Evolutionary conservation across 2,329 filamentous ascomycete species (phyloP), one percentile per base, ranked within the genome.

Genomic region (Pseudohalonectria lignicola): DNA sequence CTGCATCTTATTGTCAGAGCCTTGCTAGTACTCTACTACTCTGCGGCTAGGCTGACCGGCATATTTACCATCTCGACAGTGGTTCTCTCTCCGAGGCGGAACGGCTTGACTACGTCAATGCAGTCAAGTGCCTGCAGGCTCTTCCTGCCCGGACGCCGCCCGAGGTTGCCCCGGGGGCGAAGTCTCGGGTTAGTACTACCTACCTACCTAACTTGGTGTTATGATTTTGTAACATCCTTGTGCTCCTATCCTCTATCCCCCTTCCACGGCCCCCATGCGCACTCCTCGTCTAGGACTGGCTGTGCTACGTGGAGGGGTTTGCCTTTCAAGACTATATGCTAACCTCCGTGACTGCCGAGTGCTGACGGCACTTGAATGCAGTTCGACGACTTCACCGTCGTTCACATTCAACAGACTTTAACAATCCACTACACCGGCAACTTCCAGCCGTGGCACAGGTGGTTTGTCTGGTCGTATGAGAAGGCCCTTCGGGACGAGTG

Each of bases 391-490:
- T 46, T 46, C 31, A 34, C 34, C 16, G 42, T 40, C 7, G 31
- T 26, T 1, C 45, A 46, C 28, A 45, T 46, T 37, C 39, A 46
- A 26, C 41, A 45, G 37, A 46, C 45, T 10, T 33, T 45, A 15
- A 31, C 20, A 8, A 45, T 45, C 21, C 43, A 47, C 37, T 41
- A 40, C 37, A 43, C 47, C 31, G 53, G 53, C 19, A 50, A 51
- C 36, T 60, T 61, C 41, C 46, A 60, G 15, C 53, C 56, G 0
- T 61, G 56, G 49, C 57, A 61, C 31, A 50, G 58, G 6, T 56
- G 52, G 39, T 58, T 54, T 37, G 34, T 59, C 33, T 49, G 46
- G 13, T 43, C 49, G 16, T 56, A 60, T 38, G 57, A 57, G 34
- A 43, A 45, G 25, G 48, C 59, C 4, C 41, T 61, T 13, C 47